These are phyloP conservation scores for Chernovozyma aurita DNA, from an alignment of 1,139 yeast genomes.

Conservation along the genomic window DNA sequence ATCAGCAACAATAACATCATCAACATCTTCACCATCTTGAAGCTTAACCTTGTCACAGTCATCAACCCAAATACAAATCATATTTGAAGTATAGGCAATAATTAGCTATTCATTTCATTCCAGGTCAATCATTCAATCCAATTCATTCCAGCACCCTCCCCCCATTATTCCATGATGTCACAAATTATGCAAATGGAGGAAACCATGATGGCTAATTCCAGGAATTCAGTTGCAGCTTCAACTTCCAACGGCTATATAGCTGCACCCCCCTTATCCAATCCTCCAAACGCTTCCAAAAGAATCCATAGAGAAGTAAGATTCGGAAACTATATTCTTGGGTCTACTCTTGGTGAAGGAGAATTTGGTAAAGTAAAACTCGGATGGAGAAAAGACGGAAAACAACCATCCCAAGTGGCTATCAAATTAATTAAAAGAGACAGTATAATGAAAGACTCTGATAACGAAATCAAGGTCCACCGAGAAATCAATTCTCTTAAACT, in stretches of 20 bases:
- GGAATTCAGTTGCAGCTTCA: not conserved
- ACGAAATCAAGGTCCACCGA: slow-evolving; percentile 84
- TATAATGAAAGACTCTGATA: slow-evolving; percentile 76
- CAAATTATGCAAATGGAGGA: not conserved
- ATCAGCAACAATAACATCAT: no score
- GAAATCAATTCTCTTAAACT: slow-evolving; percentile 88
- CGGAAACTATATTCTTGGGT: slow-evolving; percentile 85
- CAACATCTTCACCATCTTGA: no score
- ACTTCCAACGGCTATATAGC: not conserved
- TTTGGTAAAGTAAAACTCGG: slow-evolving; percentile 98
- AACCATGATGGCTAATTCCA: not conserved
- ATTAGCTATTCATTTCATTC: no score
- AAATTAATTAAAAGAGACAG: slow-evolving; percentile 85
- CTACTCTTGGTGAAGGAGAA: slow-evolving; percentile 97
- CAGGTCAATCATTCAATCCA: no score
- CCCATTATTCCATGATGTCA: slow-evolving; percentile 2
- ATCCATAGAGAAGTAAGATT: slow-evolving; percentile 62
- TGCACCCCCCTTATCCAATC: not conserved
- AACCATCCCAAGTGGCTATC: slow-evolving; percentile 87
- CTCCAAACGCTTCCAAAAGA: slow-evolving; percentile 13
- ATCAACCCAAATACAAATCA: no score
- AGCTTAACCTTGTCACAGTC: no score
- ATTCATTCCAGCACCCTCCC: no score
- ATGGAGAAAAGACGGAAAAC: slow-evolving; percentile 80
- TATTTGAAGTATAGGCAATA: no score